Conservation (phyloP, 495 filamentous ascomycete genomes). For the Amorphotheca resinae region DNA sequence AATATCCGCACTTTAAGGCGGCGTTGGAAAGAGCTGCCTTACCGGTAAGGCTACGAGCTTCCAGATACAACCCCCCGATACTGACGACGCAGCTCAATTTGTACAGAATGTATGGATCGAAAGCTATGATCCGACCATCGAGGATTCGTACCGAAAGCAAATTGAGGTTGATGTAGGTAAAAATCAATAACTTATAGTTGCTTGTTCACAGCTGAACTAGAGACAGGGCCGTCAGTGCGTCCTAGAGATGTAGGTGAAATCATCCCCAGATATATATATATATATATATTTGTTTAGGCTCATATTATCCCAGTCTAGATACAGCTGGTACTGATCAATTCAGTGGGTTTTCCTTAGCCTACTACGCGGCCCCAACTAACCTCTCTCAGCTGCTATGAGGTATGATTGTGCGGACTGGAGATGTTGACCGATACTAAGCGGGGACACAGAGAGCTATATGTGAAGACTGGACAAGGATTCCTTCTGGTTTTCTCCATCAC, state of each 20-base stretch:
- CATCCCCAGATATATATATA: constrained; percentile 9
- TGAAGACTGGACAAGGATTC: constrained; percentile 95
- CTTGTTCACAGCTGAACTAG: constrained; percentile 6
- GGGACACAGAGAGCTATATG: constrained; percentile 68
- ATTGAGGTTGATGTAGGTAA: constrained; percentile 81
- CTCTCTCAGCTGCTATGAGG: constrained; percentile 58
- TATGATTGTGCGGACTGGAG: constrained; percentile 25
- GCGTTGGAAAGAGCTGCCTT: constrained; percentile 95
- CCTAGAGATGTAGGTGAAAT: constrained; percentile 71
- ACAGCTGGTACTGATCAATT: constrained; percentile 98
- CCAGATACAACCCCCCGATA: background rate
- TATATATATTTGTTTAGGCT: constrained; percentile 1
- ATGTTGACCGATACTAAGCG: background rate
- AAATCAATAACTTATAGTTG: constrained; percentile 3
- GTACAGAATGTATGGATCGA: constrained; percentile 99
- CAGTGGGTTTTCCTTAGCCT: constrained; percentile 58
- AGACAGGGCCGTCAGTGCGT: constrained; percentile 84
- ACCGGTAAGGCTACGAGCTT: constrained; percentile 60
- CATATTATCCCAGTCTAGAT: constrained; percentile 52
- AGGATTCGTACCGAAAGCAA: constrained; percentile 93
- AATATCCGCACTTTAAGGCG: constrained; percentile 48
- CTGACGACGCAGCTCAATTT: constrained; percentile 66
- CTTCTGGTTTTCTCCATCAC: constrained; percentile 96
- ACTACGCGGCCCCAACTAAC: too few relatives aligned
- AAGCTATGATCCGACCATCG: constrained; percentile 96